phyloP scores from a whole-genome alignment of 495 filamentous ascomycete species.

The Hamigera avellanea region DNA sequence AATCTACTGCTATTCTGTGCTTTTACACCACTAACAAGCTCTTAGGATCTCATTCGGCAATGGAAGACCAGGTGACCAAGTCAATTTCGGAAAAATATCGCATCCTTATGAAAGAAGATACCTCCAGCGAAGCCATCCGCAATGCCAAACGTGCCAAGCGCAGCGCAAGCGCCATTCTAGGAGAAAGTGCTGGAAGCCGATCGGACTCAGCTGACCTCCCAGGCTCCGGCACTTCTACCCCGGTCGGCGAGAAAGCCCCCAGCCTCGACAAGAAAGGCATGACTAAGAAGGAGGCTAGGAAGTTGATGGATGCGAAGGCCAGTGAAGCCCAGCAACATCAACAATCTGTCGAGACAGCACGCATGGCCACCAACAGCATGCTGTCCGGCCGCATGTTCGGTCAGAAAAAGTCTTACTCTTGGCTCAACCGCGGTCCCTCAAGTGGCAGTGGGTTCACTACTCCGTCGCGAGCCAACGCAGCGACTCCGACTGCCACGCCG shows the following conservation, averaged over 20 bases:
- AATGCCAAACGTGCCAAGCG: slow-evolving; percentile 39
- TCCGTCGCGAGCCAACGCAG: slow-evolving; percentile 23
- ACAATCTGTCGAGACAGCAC: slow-evolving; percentile 36
- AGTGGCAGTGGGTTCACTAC: slow-evolving; percentile 28
- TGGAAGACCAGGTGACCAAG: slow-evolving; percentile 11
- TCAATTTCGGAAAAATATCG: slow-evolving; percentile 23
- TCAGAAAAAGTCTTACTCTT: slow-evolving; percentile 34
- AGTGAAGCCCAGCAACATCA: slow-evolving; percentile 41
- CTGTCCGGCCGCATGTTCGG: slow-evolving; percentile 33
- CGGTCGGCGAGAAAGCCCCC: slow-evolving; percentile 31
- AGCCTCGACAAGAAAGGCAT: slow-evolving; percentile 44
- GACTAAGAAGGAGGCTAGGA: slow-evolving; percentile 41
- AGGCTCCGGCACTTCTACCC: slow-evolving; percentile 31
- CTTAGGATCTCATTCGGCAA: slow-evolving; percentile 23
- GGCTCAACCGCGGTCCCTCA: slow-evolving; percentile 27
- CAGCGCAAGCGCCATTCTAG: slow-evolving; percentile 28
- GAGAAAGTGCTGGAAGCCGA: slow-evolving; percentile 20
- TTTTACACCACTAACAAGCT: slow-evolving; percentile 3
- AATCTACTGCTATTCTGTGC: too few relatives aligned
- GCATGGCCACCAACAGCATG: slow-evolving; percentile 35
- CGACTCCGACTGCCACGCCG: slow-evolving; percentile 20
- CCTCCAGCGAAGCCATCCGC: slow-evolving; percentile 38
- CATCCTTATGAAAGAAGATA: slow-evolving; percentile 21
- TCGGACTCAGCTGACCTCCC: slow-evolving; percentile 26
- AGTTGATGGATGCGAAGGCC: slow-evolving; percentile 35